Evolutionary conservation across 148 eudicot genomes (phyloP).

Genomic region (Camellia granthamiana): DNA sequence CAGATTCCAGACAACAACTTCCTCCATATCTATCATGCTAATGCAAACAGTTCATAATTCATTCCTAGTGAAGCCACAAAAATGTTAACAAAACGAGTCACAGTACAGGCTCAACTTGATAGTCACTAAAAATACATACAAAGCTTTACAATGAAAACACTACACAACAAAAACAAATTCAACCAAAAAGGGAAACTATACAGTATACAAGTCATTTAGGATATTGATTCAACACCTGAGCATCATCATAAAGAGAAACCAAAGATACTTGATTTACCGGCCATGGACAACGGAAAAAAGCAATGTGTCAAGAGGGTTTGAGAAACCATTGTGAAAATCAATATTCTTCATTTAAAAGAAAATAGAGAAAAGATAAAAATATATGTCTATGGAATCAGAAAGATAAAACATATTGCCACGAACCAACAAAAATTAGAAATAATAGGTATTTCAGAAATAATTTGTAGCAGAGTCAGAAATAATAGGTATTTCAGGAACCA

Average conservation of each 20-base stretch:
- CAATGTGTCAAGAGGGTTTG: neutral
- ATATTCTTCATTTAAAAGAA: neutral
- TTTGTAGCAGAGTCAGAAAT: no score
- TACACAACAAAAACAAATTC: neutral
- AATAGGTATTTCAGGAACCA: no score
- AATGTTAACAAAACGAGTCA: neutral
- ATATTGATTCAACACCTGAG: neutral
- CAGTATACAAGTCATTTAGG: neutral
- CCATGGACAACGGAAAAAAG: neutral
- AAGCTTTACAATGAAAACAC: neutral
- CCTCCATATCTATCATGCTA: constrained; percentile 21
- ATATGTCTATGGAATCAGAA: no score
- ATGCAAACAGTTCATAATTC: neutral
- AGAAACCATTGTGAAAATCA: neutral
- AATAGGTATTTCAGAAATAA: neutral
- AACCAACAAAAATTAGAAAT: neutral
- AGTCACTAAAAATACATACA: neutral
- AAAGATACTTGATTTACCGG: neutral
- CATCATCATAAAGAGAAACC: neutral
- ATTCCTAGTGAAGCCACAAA: neutral
- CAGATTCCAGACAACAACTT: constrained; percentile 39
- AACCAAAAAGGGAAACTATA: neutral
- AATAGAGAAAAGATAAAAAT: neutral
- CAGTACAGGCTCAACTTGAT: neutral
- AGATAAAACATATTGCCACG: neutral